Conservation (phyloP, 768 basidiomycete genomes). For the Gelatoporia subvermispora region DNA sequence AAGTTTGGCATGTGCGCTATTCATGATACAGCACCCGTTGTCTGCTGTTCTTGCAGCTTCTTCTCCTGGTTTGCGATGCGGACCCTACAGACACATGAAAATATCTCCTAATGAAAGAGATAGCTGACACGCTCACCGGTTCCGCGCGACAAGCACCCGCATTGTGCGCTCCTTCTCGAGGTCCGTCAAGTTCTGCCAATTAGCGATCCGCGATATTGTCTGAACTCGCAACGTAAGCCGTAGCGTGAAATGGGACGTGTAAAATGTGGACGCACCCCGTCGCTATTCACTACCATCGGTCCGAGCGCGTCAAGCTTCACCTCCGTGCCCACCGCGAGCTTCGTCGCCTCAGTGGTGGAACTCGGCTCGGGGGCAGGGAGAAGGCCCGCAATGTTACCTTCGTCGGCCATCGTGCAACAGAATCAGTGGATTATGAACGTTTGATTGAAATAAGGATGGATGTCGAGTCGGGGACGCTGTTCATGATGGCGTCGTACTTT, state of each 20-base stretch:
- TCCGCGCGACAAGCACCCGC: constrained; percentile 48
- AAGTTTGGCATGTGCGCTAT: too few species aligned
- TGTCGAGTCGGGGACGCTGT: too few species aligned
- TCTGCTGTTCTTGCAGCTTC: background rate
- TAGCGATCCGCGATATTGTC: constrained; percentile 63
- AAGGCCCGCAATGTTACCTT: background rate
- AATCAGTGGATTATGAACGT: too few species aligned
- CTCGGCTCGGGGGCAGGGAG: background rate
- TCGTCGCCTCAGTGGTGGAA: constrained; percentile 2
- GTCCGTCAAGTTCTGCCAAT: constrained; percentile 57
- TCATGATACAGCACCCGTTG: too few species aligned
- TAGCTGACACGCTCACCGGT: constrained; percentile 24
- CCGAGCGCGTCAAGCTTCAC: constrained; percentile 56
- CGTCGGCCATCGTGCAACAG: too few species aligned
- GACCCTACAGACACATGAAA: constrained; percentile 1
- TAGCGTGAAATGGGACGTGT: background rate
- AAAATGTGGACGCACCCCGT: constrained; percentile 42
- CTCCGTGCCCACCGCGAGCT: constrained; percentile 10
- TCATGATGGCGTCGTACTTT: too few species aligned
- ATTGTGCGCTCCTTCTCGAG: constrained; percentile 53
- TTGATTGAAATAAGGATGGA: too few species aligned
- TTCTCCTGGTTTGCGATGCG: constrained; percentile 16
- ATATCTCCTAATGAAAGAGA: background rate
- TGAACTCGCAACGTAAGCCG: constrained; percentile 17
- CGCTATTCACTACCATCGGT: constrained; percentile 63